Evolutionary conservation across 1,139 yeast genomes (phyloP), one percentile per base, ranked within the genome.

Genomic region (Geotrichum siamense): DNA sequence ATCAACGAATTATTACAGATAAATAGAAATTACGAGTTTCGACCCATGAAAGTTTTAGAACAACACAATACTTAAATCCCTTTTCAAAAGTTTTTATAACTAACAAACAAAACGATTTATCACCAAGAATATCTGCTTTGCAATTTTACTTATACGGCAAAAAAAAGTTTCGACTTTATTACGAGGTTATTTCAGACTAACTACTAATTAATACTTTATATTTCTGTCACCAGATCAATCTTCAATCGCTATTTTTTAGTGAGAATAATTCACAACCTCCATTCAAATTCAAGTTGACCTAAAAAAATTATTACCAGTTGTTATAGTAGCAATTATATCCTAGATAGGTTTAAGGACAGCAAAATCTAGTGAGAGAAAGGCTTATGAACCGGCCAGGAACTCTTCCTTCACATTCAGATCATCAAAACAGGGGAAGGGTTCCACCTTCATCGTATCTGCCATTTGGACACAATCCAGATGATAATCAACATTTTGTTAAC

Each of bases 341-440:
- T 26, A 41, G 39, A 25, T 35, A 26, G 15, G 29, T 35, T 16
- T 28, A 35, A 15, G 16, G 16, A 35, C 19, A 20, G 29, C 17
- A 23, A 12, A 19, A 31, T 5, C 27, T 20, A 10, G 35, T 19
- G 5, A 36, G 34, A 37, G 20, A 25, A 13, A 37, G 41, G 45
- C 45, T 22, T 41, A 41, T 41, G 45, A 37, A 36, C 40, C 41
- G 45, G 35, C 45, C 41, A 41, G 38, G 33, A 20, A 41, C 32
- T 30, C 45, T 36, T 21, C 45, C 45, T 30, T 41, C 28, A 10
- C 30, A 37, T 34, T 37, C 36, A 36, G 41, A 41, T 12, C 41
- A 41, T 30, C 45, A 41, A 34, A 37, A 10, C 32, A 37, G 38
- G 38, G 41, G 45, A 25, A 39, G 38, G 31, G 41, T 30, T 41